Base-by-base conservation (phyloP, 1,139 yeast species). In the Geotrichum fermentans region DNA sequence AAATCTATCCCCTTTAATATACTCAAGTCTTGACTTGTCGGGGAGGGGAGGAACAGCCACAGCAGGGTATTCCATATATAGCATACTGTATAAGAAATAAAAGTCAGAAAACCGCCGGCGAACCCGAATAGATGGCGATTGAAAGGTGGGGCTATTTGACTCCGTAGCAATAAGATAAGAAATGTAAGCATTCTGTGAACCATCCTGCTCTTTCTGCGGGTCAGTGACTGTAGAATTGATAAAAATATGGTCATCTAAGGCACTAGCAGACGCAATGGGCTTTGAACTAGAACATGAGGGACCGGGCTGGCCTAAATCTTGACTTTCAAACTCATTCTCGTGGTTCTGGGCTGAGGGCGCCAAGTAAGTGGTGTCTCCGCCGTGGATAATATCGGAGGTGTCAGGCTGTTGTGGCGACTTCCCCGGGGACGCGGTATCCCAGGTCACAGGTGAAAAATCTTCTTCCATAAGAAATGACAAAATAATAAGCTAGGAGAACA, bases 1-100 rank as follows among this genome's bases (percentile, higher is more conserved):
- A 63, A 87, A 87, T 17, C 96, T 75, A 60, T 92, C 97, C n/a
- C 98, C 98, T 38, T 95, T 89, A 50, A 92, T 74, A 64, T 92
- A 92, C 65, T 92, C 96, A 59, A 90, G 73, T 54, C 95, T 79
- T 71, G 85, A 87, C 67, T 89, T 90, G 54, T 94, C 95, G 0
- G 98, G 98, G 50, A 92, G 72, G 10, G 98, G 97, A 1, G 98
- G 98, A 0, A 92, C 80, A 33, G 92, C 79, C 51, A 85, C 75
- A 2, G 94, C 85, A 0, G 97, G 96, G 61, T 74, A 86, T 62
- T 89, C 97, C 58, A 79, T 82, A 43, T 73, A 65, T 48, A 92
- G 72, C 53, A 88, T 80, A 54, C 83, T 85, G 64, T 83, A 86
- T 38, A 92, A 73, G 56, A 83, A 80, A 51, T 83, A 77, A 66